Base-by-base conservation (phyloP, 257 asterid species). In the Coffea canephora region DNA sequence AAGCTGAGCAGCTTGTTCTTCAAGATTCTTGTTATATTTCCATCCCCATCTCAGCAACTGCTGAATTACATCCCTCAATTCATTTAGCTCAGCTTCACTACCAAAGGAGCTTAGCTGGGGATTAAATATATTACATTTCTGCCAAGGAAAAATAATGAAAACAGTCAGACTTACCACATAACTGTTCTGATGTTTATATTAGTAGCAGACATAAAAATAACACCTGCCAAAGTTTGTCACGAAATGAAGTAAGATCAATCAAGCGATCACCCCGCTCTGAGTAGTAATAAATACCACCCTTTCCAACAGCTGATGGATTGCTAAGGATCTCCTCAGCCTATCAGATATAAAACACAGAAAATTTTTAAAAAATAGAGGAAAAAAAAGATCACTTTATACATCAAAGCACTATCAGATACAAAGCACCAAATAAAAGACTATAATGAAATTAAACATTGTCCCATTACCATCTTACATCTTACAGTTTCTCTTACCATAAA, bases 261-360 rank as follows among this genome's bases (percentile, higher is more conserved):
- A 96, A 93, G 52, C 97, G 97, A 82, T 94, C 99, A 25, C 98
- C 99, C 72, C 97, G 97, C 71, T 96, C 99, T 25, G 98, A 94
- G 83, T 84, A 89, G 86, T 88, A 93, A 87, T 96, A 94, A 74
- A 90, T 86, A 81, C 88, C 91, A 71, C 91, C 90, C 83, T 87
- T 92, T 73, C 87, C 93, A 31, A 88, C 84, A 82, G 90, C 77
- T 41, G 90, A 75, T 61, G 95, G 90, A 82, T 84, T 87, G 77
- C 87, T 80, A 71, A 96, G 97, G 83, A 94, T 89, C 84, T 94
- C 97, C 82, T 90, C 95, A 69, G 96, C 98, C 99, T 96, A 86
- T 64, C 83, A 84, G 77, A 69, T n/a, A 83, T 73, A 76, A 18
- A 71, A 72, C 83, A 64, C 65, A 76, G 3, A 45, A 2, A 45